These are phyloP conservation scores for Coniella vitis DNA, from an alignment of 2,329 filamentous ascomycete genomes.

Conservation along the genomic window DNA sequence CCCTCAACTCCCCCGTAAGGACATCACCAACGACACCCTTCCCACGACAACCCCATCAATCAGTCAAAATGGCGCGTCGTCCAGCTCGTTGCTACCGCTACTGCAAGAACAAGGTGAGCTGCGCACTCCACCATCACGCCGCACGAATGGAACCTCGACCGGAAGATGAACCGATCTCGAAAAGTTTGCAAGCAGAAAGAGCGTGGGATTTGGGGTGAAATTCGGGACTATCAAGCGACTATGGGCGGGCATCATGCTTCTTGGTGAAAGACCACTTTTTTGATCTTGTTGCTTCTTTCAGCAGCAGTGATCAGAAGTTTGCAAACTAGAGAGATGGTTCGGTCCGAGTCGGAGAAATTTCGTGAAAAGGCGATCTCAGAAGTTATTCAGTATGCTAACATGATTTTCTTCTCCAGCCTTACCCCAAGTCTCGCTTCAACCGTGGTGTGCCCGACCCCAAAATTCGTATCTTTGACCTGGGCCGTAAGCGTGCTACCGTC, in stretches of 20 bases:
- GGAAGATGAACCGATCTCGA: background rate
- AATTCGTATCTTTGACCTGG: slow-evolving; percentile 97
- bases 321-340: background rate
- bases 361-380: background rate
- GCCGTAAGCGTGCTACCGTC: slow-evolving; percentile 96
- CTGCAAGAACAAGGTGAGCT: slow-evolving; percentile 99
- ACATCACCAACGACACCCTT: slow-evolving; percentile 30
- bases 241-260: too few species aligned
- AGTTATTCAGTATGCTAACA: slow-evolving; percentile 41
- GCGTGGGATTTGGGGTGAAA: too few species aligned
- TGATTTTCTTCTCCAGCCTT: slow-evolving; percentile 63
- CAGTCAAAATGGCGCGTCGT: slow-evolving; percentile 96
- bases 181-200: background rate
- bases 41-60: slow-evolving; percentile 39
- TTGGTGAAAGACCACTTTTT: too few species aligned
- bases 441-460: slow-evolving; percentile 86
- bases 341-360: background rate
- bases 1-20: slow-evolving; percentile 6
- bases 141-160: background rate
- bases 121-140: slow-evolving; percentile 4
- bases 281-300: too few species aligned
- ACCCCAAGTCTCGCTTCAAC: slow-evolving; percentile 99
- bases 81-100: slow-evolving; percentile 99
- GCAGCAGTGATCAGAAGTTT: background rate
- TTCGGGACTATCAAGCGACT: too few species aligned